Base-by-base conservation (phyloP, 441 rosid genomes). In the Aleurites moluccanus region DNA sequence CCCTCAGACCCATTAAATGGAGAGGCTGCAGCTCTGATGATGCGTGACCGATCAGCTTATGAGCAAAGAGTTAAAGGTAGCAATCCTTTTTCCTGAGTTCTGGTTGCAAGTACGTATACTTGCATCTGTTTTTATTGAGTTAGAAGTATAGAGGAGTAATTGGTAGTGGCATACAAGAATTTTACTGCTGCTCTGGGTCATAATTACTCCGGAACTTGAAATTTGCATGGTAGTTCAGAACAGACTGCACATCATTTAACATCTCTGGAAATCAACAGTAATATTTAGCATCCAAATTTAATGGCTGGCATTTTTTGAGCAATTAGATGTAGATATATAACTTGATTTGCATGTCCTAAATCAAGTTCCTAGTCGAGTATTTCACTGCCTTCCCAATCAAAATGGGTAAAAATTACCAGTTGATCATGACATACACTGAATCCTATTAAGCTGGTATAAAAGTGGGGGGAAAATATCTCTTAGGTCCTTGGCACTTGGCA, bases 1-100 rank as follows among this genome's bases (percentile, higher is more conserved):
- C 96, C 99, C 44, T 87, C 94, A 0, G 97, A 93, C 76, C 97
- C 99, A 25, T 86, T 96, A 83, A 93, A 96, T 73, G 99, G 94
- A n/a, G 99, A 92, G 71, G 97, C 99, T 77, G 98, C 97, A 75
- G 95, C 93, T 10, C 76, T 96, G 61, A 88, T 90, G 97, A 87
- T 92, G 94, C 93, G 93, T 30, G 98, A 95, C 73, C 95, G 90
- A 38, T 69, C 86, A 74, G 86, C 93, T 73, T 95, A 91, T 82
- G 98, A 95, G 23, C 87, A 80, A 76, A 86, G 86, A 82, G 99
- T 93, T 56, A 93, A 88, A 93, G 98, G 99, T 93, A 83, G 21
- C 23, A 6, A 20, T 42, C 35, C 38, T n/a, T 52, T 38, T 49
- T 10, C 23, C 38, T 15, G 57, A 56, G 33, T 45, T 63, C 2